These are phyloP conservation scores for Phytophthora agathidicida DNA, from an alignment of 352 stramenopile genomes.

Conservation along the genomic window DNA sequence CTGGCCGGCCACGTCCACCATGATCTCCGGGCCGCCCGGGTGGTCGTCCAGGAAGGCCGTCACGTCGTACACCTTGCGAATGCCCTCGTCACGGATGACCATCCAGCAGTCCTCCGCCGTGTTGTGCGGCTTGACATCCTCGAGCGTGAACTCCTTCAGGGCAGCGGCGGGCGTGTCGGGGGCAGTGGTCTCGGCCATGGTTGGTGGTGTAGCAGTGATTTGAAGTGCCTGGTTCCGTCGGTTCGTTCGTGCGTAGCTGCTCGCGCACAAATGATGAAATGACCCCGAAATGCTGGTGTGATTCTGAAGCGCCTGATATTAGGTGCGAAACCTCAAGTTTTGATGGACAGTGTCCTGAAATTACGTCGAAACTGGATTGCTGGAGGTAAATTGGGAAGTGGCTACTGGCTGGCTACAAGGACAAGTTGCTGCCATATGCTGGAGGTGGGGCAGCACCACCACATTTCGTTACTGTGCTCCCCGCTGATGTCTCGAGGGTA, in stretches of 20 bases:
- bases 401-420: constrained; percentile 27
- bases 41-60: constrained; percentile 98
- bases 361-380: background rate
- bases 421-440: constrained; percentile 26
- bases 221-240: constrained; percentile 37
- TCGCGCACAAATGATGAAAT: constrained; percentile 47
- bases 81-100: constrained; percentile 72
- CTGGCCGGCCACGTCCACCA: constrained; percentile 94
- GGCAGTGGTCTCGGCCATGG: constrained; percentile 32
- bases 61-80: constrained; percentile 97
- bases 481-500: constrained; percentile 5
- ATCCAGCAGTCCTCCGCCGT: constrained; percentile 87
- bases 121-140: constrained; percentile 92
- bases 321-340: no score
- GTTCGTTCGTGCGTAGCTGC: constrained; percentile 22
- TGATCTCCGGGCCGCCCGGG: constrained; percentile 97
- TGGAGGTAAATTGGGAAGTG: background rate
- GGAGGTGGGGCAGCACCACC: constrained; percentile 1
- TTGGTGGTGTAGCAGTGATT: background rate
- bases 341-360: background rate
- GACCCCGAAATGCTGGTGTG: no score
- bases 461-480: constrained; percentile 1
- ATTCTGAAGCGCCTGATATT: no score
- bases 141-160: constrained; percentile 90
- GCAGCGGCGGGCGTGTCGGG: constrained; percentile 12